A percentile compares a stretch with the other conserved stretches of the same genome.
Conservation (phyloP, 208 protist species). For the Crithidia expoeki region DNA sequence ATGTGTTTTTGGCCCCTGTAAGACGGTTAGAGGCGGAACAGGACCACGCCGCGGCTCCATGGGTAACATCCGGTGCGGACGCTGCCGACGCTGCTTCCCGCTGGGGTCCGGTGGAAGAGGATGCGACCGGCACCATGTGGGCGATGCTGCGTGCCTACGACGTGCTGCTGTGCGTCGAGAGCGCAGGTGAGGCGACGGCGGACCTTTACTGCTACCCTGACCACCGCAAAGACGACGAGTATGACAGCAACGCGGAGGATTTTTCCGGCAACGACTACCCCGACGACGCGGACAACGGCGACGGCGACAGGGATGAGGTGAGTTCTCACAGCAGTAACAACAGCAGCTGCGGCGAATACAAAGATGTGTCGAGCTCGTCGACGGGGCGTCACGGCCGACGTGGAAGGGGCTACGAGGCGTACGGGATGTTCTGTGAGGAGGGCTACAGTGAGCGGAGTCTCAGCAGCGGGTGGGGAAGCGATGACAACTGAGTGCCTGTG, state of each 20-base stretch:
- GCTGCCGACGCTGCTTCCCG: neutral
- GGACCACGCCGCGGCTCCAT: neutral
- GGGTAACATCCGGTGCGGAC: neutral
- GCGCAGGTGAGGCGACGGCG: slow-evolving; percentile 36
- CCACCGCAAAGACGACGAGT: slow-evolving; percentile 89
- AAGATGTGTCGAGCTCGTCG: slow-evolving; percentile 3
- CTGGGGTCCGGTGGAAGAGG: slow-evolving; percentile 27
- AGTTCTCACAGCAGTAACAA: slow-evolving; percentile 16
- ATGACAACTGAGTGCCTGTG: slow-evolving; percentile 9
- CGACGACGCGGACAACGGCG: slow-evolving; percentile 49
- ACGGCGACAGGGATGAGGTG: slow-evolving; percentile 6
- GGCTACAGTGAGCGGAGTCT: slow-evolving; percentile 52
- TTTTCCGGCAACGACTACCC: slow-evolving; percentile 89
- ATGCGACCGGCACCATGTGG: slow-evolving; percentile 24
- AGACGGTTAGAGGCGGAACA: neutral
- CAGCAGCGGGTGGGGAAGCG: slow-evolving; percentile 57
- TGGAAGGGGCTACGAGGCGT: slow-evolving; percentile 9
- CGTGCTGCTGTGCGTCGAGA: slow-evolving; percentile 33
- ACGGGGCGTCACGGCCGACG: slow-evolving; percentile 1
- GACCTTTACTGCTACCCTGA: slow-evolving; percentile 87
- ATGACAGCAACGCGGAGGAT: slow-evolving; percentile 92
- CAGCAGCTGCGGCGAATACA: neutral
- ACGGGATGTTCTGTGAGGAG: slow-evolving; percentile 59
- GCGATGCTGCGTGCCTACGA: slow-evolving; percentile 28
- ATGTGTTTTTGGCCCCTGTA: slow-evolving; percentile 20